A percentile compares a stretch with the other conserved stretches of the same genome.
Conservation (phyloP, 441 rosid species). For the Adansonia rubrostipa region DNA sequence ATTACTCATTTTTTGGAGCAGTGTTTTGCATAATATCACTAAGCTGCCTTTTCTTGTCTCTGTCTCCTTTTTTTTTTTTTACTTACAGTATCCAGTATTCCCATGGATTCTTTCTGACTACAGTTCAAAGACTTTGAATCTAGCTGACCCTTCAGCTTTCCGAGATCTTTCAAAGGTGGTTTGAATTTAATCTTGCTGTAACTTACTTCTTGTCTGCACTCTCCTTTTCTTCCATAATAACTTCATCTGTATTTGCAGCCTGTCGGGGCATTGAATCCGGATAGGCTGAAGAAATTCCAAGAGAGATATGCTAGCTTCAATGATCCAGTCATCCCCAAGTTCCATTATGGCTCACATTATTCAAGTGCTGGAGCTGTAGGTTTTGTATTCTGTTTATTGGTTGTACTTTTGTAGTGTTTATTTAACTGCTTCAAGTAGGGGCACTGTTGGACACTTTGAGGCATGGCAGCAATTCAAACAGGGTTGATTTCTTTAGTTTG, state of each 20-base stretch:
- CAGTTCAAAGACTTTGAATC: slow-evolving; percentile 77
- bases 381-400: slow-evolving; percentile 27
- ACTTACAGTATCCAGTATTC: slow-evolving; percentile 96
- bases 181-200: slow-evolving; percentile 40
- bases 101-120: slow-evolving; percentile 98
- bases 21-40: slow-evolving; percentile 22
- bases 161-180: slow-evolving; percentile 97
- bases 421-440: slow-evolving; percentile 24
- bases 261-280: slow-evolving; percentile 90
- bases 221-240: slow-evolving; percentile 34
- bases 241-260: slow-evolving; percentile 68
- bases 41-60: slow-evolving; percentile 17
- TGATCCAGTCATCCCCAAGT: slow-evolving; percentile 98
- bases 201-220: slow-evolving; percentile 22
- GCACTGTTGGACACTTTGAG: slow-evolving; percentile 23
- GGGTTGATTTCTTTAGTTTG: slow-evolving; percentile 18
- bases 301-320: slow-evolving; percentile 98
- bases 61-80: slow-evolving; percentile 9
- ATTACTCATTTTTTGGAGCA: neutral
- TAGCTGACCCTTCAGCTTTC: slow-evolving; percentile 81
- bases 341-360: slow-evolving; percentile 99
- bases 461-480: slow-evolving; percentile 4
- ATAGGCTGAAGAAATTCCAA: slow-evolving; percentile 83
- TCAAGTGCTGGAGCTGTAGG: slow-evolving; percentile 97
- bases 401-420: neutral